Percentiles rank a stretch among this genome's conserved stretches.
Conservation (phyloP, 371 early-diverging fungal genomes). For the Mucor ambiguus region DNA sequence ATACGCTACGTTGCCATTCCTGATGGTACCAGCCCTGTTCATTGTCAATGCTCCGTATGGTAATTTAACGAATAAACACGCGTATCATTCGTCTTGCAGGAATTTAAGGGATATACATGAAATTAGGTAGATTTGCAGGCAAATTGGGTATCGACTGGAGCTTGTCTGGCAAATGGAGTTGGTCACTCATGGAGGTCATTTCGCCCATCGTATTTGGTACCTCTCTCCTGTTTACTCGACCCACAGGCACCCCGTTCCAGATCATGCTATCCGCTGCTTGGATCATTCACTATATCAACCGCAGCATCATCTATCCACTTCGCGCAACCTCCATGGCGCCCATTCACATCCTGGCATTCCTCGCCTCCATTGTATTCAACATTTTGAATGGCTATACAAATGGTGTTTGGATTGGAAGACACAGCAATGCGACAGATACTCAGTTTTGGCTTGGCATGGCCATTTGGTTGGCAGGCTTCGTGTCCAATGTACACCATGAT, state of each 20-base stretch:
- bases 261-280: conserved; percentile 39
- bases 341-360: conserved; percentile 34
- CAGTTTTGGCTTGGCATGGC: conserved; percentile 35
- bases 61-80: conserved; percentile 8
- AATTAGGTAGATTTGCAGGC: conserved; percentile 33
- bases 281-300: conserved; percentile 62
- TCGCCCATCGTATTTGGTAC: conserved; percentile 36
- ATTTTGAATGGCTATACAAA: conserved; percentile 64
- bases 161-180: conserved; percentile 39
- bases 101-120: not conserved
- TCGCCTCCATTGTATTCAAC: conserved; percentile 47
- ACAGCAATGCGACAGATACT: not conserved
- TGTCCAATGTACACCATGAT: conserved; percentile 62
- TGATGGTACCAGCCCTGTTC: conserved; percentile 20
- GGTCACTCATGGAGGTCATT: conserved; percentile 45
- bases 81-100: not conserved
- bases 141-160: conserved; percentile 27
- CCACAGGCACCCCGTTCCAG: conserved; percentile 32
- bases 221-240: conserved; percentile 20
- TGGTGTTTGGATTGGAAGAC: conserved; percentile 53
- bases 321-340: conserved; percentile 56
- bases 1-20: conserved; percentile 21
- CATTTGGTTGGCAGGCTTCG: conserved; percentile 52
- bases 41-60: conserved; percentile 32
- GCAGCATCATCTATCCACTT: conserved; percentile 57